Base-by-base conservation (phyloP, 768 basidiomycete species). In the Multifurca ochricompacta region DNA sequence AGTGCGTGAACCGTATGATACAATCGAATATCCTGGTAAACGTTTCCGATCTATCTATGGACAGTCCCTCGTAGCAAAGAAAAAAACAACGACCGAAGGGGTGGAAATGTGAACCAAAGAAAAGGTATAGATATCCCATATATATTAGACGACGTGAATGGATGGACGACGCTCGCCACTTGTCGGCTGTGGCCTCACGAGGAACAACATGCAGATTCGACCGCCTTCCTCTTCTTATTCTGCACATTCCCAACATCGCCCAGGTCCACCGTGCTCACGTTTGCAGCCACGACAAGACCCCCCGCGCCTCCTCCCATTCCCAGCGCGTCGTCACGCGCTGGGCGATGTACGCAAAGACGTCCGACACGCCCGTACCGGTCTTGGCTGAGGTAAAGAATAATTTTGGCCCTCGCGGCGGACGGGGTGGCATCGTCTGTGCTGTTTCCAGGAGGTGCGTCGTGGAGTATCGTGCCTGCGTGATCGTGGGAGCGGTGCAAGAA, bases 341-440 rank as follows among this genome's bases (percentile, higher is more conserved):
- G 4, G 80, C 85, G 37, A 91, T 73, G 62, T 89, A 89, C 65
- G 80, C 83, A 62, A 91, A 91, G n/a, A 88, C 82, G 1, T 82
- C 83, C 1, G 64, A 46, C 0, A 90, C 85, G 7, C 85, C 82
- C 32, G 78, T 75, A 0, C 89, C 89, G 4, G 85, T 87, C 68
- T 87, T 87, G 3, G 89, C 87, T 1, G 83, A 86, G 6, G 85
- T 79, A 63, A 85, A 83, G 67, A 89, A 87, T 10, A 89, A 69
- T 65, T 73, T 78, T 0, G 86, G 82, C 3, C 83, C 78, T 1
- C 67, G 71, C 28, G 79, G 81, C 0, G 73, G 77, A n/a, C 65
- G 63, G 30, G 65, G 58, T 41, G 5, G 67, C 63, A 13, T 63
- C 30, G 53, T 54, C 23, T 30, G 50, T 5, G 49, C 19, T n/a